These are phyloP conservation scores for Aspergillus quadrilineatus DNA, from an alignment of 2,329 filamentous ascomycete genomes.

Conservation along the genomic window DNA sequence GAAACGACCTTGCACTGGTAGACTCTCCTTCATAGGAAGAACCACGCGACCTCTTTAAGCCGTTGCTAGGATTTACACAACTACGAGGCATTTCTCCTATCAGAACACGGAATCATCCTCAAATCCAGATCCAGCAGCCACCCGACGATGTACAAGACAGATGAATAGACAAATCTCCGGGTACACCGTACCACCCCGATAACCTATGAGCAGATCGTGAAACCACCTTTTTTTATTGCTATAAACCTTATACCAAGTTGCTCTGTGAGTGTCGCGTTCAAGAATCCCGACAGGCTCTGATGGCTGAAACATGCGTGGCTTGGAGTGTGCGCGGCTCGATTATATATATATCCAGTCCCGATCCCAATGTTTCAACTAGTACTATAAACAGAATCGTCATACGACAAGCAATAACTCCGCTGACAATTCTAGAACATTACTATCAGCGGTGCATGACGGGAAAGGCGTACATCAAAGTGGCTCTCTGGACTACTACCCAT, in stretches of 20 bases:
- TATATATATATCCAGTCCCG: background rate
- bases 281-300: background rate
- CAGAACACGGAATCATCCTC: background rate
- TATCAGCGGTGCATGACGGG: background rate
- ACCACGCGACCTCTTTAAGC: background rate
- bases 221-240: background rate
- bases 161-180: background rate
- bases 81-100: background rate
- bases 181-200: background rate
- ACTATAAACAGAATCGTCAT: background rate
- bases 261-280: background rate
- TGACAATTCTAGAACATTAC: background rate
- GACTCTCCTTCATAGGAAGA: background rate
- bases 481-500: background rate
- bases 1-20: background rate
- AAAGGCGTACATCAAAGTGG: background rate
- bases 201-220: background rate
- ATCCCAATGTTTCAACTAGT: background rate
- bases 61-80: background rate
- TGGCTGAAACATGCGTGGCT: background rate
- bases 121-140: background rate
- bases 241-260: background rate
- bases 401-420: too few species aligned
- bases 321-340: background rate
- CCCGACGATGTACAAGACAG: background rate